Evolutionary conservation across 768 basidiomycete species (phyloP).

Genomic region (Kwoniella dejecticola): DNA sequence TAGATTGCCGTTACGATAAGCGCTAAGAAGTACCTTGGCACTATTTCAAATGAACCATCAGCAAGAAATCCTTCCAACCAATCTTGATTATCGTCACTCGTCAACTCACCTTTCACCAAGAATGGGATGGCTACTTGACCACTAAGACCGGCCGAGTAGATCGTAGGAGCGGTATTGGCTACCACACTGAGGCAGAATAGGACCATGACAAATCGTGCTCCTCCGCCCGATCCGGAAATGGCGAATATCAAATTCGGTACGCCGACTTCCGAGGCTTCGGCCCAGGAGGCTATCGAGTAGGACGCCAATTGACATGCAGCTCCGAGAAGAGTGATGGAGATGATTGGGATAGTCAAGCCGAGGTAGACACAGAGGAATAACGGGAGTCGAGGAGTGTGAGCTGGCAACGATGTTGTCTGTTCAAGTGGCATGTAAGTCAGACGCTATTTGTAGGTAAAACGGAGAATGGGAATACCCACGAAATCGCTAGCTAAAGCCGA

Average conservation of each 20-base stretch:
- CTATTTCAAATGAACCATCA: constrained; percentile 14
- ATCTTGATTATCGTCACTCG: no score
- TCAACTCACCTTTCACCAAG: constrained; percentile 38
- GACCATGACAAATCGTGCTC: constrained; percentile 52
- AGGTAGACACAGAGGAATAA: constrained; percentile 50
- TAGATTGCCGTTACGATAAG: constrained; percentile 47
- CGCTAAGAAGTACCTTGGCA: constrained; percentile 51
- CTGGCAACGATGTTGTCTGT: constrained; percentile 50
- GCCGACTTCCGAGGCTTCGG: constrained; percentile 37
- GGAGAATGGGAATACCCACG: constrained; percentile 30
- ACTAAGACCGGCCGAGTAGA: constrained; percentile 61
- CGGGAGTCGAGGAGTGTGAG: constrained; percentile 32
- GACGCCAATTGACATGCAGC: constrained; percentile 50
- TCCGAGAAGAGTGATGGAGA: constrained; percentile 50
- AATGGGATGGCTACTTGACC: constrained; percentile 47
- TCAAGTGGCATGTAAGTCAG: not conserved
- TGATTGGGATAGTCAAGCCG: constrained; percentile 49
- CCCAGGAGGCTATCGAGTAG: constrained; percentile 42
- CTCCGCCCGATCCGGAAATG: constrained; percentile 43
- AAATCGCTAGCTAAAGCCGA: constrained; percentile 52
- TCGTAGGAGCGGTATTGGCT: constrained; percentile 77
- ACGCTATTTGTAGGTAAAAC: not conserved
- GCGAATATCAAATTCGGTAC: constrained; percentile 48
- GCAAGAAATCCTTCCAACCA: not conserved
- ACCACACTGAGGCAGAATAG: constrained; percentile 74